Conservation (phyloP, 2,329 filamentous ascomycete genomes). For the Pestalotiopsis sp. region DNA sequence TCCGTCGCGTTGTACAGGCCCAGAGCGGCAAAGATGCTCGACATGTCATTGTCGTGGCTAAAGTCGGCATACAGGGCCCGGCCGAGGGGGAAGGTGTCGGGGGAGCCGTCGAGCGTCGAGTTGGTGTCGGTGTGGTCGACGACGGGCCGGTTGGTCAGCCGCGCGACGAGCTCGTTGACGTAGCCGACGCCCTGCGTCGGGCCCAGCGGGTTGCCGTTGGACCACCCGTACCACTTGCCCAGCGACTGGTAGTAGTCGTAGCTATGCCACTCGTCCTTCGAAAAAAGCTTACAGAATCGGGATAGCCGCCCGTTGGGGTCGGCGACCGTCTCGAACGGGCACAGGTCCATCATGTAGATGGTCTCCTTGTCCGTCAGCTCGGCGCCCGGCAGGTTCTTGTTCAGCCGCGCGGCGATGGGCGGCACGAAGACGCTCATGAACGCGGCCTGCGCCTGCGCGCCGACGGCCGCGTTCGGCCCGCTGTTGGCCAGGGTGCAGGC, state of each 20-base stretch:
- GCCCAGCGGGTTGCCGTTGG: slow-evolving; percentile 75
- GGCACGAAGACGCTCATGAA: slow-evolving; percentile 69
- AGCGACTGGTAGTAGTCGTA: slow-evolving; percentile 84
- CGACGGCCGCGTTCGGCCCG: slow-evolving; percentile 50
- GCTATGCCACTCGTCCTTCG: slow-evolving; percentile 68
- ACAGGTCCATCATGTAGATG: slow-evolving; percentile 83
- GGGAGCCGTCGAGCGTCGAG: slow-evolving; percentile 68
- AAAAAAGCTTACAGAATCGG: slow-evolving; percentile 77
- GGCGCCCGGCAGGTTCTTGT: slow-evolving; percentile 66
- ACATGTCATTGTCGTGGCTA: slow-evolving; percentile 89
- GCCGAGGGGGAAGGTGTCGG: slow-evolving; percentile 73
- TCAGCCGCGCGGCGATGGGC: slow-evolving; percentile 69
- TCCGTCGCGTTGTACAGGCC: slow-evolving; percentile 73
- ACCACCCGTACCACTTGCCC: slow-evolving; percentile 83
- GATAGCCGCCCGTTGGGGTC: slow-evolving; percentile 58
- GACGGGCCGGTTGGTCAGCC: slow-evolving; percentile 71
- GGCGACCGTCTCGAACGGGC: slow-evolving; percentile 81
- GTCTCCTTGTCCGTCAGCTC: slow-evolving; percentile 65
- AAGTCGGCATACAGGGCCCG: slow-evolving; percentile 81
- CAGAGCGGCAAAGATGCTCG: slow-evolving; percentile 72
- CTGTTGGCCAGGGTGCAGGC: slow-evolving; percentile 72
- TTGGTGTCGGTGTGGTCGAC: slow-evolving; percentile 77
- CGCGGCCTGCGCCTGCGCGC: slow-evolving; percentile 49
- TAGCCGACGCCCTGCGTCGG: slow-evolving; percentile 87
- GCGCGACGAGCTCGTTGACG: slow-evolving; percentile 83